Evolutionary conservation across 371 early-diverging fungal genomes (phyloP).

Genomic region (Parasitella parasitica): DNA sequence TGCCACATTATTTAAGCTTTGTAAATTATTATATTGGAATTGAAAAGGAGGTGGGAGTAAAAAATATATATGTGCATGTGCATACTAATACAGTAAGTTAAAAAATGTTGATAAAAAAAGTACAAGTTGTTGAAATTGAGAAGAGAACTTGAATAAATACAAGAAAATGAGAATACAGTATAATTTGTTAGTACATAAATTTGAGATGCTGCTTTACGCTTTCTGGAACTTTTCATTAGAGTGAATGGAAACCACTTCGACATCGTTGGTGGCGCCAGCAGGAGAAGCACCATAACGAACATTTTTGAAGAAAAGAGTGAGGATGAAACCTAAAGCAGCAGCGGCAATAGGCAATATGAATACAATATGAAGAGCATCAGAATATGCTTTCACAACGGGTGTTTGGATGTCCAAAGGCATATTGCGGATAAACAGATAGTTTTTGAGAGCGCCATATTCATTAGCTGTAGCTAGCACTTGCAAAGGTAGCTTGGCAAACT

Average conservation of each 20-base stretch:
- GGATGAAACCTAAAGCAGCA: slow-evolving; percentile 53
- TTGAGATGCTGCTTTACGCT: neutral
- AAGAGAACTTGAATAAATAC: neutral
- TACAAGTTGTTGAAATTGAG: no score
- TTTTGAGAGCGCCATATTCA: slow-evolving; percentile 32
- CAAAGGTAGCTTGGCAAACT: slow-evolving; percentile 20
- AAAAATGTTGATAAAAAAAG: no score
- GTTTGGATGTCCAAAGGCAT: slow-evolving; percentile 38
- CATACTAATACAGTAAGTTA: no score
- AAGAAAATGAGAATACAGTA: no score
- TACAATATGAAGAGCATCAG: slow-evolving; percentile 52
- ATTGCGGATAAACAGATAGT: slow-evolving; percentile 33
- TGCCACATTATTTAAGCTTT: no score
- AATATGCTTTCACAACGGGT: slow-evolving; percentile 57
- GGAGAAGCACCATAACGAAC: slow-evolving; percentile 27
- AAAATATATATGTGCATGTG: no score
- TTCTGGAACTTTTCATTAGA: neutral
- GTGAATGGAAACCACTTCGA: neutral
- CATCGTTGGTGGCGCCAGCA: neutral
- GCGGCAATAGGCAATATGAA: slow-evolving; percentile 62
- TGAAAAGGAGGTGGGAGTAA: no score
- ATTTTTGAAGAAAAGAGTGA: slow-evolving; percentile 46
- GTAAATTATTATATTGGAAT: no score
- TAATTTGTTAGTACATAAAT: no score
- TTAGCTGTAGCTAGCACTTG: slow-evolving; percentile 21